phyloP scores from a whole-genome alignment of 768 basidiomycete genomes.

The Termitomyces sp. region DNA sequence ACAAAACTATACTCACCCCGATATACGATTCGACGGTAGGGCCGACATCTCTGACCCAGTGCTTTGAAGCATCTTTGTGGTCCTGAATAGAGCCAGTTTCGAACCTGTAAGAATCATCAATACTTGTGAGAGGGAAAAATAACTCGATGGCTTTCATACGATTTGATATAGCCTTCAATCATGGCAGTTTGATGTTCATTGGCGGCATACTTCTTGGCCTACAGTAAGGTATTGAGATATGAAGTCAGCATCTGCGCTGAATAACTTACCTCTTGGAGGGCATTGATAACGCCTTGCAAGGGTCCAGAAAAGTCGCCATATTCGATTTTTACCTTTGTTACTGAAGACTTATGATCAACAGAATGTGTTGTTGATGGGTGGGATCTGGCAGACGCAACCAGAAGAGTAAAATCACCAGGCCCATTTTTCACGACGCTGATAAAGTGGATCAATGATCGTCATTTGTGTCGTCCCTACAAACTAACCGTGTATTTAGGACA shows the following conservation, averaged over 20 bases:
- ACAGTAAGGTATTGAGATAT: neutral
- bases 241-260: neutral
- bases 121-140: neutral
- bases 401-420: constrained; percentile 55
- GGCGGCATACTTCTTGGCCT: constrained; percentile 72
- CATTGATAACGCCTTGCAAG: constrained; percentile 48
- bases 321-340: constrained; percentile 55
- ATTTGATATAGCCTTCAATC: constrained; percentile 75
- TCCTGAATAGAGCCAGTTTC: constrained; percentile 72
- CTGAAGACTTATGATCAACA: constrained; percentile 34
- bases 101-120: constrained; percentile 42
- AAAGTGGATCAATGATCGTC: neutral
- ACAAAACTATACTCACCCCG: constrained; percentile 37
- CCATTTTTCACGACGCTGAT: constrained; percentile 70
- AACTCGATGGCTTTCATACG: constrained; percentile 36
- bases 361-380: constrained; percentile 37
- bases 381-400: constrained; percentile 64
- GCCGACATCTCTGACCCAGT: constrained; percentile 85
- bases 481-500: constrained; percentile 76
- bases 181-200: constrained; percentile 70
- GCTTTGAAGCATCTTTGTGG: constrained; percentile 70
- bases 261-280: constrained; percentile 50
- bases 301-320: constrained; percentile 70
- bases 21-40: constrained; percentile 88
- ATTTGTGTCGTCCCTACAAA: neutral